A percentile compares a stretch with the other conserved stretches of the same genome.
These are phyloP conservation scores for Xylaria venustula DNA, from an alignment of 495 filamentous ascomycete species.

Conservation along the genomic window DNA sequence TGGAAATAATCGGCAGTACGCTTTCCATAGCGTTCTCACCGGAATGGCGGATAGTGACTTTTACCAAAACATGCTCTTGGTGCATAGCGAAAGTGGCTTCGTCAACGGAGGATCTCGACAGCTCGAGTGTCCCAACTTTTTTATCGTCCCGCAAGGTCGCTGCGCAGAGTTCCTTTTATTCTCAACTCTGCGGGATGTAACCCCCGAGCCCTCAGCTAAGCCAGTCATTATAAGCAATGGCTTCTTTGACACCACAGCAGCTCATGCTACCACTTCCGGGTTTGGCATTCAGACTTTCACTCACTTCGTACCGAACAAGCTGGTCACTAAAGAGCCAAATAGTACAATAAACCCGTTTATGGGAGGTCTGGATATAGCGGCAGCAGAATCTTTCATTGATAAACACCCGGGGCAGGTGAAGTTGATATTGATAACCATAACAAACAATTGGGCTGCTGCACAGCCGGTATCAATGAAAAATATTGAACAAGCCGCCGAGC, in stretches of 20 bases:
- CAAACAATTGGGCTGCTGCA: conserved; percentile 13
- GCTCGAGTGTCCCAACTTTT: conserved; percentile 8
- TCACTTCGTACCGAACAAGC: conserved; percentile 1
- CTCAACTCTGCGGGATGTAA: not conserved
- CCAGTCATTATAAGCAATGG: conserved; percentile 12
- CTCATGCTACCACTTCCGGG: conserved; percentile 9
- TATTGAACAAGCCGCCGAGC: not conserved
- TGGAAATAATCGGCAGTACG: conserved; percentile 2
- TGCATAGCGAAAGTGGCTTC: conserved; percentile 6
- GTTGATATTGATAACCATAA: conserved; percentile 12
- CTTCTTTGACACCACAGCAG: conserved; percentile 14
- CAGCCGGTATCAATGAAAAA: conserved; percentile 15
- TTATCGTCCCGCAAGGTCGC: conserved; percentile 15
- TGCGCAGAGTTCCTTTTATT: conserved; percentile 14
- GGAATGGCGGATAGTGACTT: conserved; percentile 3
- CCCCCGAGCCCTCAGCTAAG: not conserved
- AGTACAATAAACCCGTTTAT: conserved; percentile 16
- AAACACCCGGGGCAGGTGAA: not conserved
- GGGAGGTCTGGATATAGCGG: conserved; percentile 7
- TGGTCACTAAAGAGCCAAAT: too few relatives aligned
- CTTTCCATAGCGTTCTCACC: not conserved
- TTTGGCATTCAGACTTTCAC: conserved; percentile 9
- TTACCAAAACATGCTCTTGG: conserved; percentile 7
- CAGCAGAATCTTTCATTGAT: not conserved
- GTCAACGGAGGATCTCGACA: conserved; percentile 11